Base-by-base conservation (phyloP, 2,329 filamentous ascomycete genomes). In the Arthrinium phaeospermum region DNA sequence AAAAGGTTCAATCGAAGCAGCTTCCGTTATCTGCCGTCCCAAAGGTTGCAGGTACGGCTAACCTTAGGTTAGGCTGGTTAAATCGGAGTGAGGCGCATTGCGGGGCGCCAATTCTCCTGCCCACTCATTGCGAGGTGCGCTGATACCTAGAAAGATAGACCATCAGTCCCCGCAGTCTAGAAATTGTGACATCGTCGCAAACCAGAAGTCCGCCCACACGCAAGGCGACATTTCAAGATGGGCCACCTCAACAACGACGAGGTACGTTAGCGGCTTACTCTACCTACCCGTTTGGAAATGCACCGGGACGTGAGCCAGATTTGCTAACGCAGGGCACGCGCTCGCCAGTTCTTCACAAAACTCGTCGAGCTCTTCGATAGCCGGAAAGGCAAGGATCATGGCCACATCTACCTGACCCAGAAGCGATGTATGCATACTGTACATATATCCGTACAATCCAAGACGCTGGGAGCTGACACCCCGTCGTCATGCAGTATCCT, bases 401-500 rank as follows among this genome's bases (percentile, higher is more conserved):
- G 93, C 77, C 90, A 91, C 69, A 86, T 97, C 75, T 92, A 90
- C 81, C 85, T 97, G 72, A 92, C 89, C 70, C 94, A 97, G 80
- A 96, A 96, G 81, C 88, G 93, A 83, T 82, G 92, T 79, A 27
- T 49, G 34, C 47, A n/a, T 45, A 24, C 61, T 37, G 44, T 41
- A 64, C 49, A 64, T 37, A 41, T 41, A 19, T 27, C 12, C 49
- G 46, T 41, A 19, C 19, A 49, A 27, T 47, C 41, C n/a, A 13
- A 19, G 41, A 3, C 14, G 34, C 46, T 27, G 14, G 41, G 14
- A 19, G 64, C 64, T 74, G 61, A 73, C 30, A n/a, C n/a, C 67
- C 14, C 27, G 8, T 34, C 27, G 5, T 34, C 67, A 37, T 70
- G 47, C 74, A 88, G 86, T 87, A 72, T 82, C 84, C 19, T 82